Base-by-base conservation (phyloP, 441 rosid species). In the Brassica balearica region DNA sequence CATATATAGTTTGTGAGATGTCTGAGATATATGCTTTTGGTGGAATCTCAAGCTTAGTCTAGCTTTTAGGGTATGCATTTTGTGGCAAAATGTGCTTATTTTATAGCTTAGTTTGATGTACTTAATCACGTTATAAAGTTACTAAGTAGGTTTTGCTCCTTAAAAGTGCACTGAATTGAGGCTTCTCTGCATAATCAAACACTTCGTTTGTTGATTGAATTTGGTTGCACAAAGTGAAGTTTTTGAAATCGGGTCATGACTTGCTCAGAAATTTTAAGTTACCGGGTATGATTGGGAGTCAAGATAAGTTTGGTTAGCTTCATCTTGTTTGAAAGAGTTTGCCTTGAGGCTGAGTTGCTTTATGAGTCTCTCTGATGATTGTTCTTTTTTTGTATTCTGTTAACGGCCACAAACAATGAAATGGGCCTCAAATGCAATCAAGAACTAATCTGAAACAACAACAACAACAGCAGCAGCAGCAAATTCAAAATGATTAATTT, bases 1-100 rank as follows among this genome's bases (percentile, higher is more conserved):
- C 65, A 65, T 65, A 65, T 65, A 65, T 12, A 53, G 10, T 63
- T 19, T 64, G 70, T 48, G 53, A 34, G 36, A 73, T 32, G 23
- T 61, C 65, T 53, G 71, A 73, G 27, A 62, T 63, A 46, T 27
- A 62, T 62, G 69, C 61, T 46, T 72, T 73, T 19, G 77, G 15
- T 74, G 65, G 43, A 65, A 20, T 55, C 71, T 74, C 71, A 53
- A 53, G 70, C 17, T 64, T 51, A n/a, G 29, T 65, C 23, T 53
- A 73, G 53, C 63, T 63, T 72, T 6, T 22, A 59, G 76, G 61
- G 11, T 10, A 17, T 62, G 59, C 41, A 60, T 38, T 59, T 71
- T 22, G 58, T 43, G 41, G 38, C 60, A 72, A 65, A 23, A 41
- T 59, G 68, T 65, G 71, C 15, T 74, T 2, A 25, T 25, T 60